phyloP scores from a whole-genome alignment of 2,329 filamentous ascomycete genomes.

The Xylariaceae sp. region DNA sequence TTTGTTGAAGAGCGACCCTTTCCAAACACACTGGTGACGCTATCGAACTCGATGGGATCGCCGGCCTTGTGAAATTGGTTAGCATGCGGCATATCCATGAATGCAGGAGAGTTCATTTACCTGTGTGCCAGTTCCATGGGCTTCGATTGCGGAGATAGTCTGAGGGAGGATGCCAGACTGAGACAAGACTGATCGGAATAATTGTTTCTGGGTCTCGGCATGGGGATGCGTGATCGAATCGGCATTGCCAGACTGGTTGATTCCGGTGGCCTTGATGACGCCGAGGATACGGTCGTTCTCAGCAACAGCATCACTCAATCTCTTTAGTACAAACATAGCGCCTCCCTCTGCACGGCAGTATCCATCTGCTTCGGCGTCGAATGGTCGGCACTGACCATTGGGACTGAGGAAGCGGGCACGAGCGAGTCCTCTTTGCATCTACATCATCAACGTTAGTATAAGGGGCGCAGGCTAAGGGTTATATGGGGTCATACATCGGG shows the following conservation, averaged over 20 bases:
- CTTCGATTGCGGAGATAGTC: constrained; percentile 58
- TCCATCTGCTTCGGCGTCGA: constrained; percentile 15
- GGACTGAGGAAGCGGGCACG: constrained; percentile 17
- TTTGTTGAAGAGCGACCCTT: constrained; percentile 39
- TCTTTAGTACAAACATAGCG: constrained; percentile 15
- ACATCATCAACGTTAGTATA: neutral
- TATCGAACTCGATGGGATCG: constrained; percentile 54
- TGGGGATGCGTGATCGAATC: constrained; percentile 26
- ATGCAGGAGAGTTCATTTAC: constrained; percentile 22
- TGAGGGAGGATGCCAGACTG: constrained; percentile 49
- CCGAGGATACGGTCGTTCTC: constrained; percentile 19
- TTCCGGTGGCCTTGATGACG: constrained; percentile 13
- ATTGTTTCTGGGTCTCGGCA: constrained; percentile 14
- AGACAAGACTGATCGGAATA: constrained; percentile 50
- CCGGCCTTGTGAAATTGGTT: constrained; percentile 36
- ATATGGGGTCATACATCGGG: constrained; percentile 16
- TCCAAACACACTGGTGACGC: constrained; percentile 31
- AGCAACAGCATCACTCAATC: neutral
- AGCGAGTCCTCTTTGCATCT: constrained; percentile 22
- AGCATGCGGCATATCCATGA: neutral
- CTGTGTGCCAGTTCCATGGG: constrained; percentile 63
- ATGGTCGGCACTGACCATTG: constrained; percentile 14
- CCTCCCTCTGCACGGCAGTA: constrained; percentile 18
- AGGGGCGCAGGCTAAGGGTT: neutral
- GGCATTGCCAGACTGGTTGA: constrained; percentile 20